Percentiles rank a stretch among this genome's conserved stretches.
phyloP scores from a whole-genome alignment of 2,329 filamentous ascomycete genomes.

The Nigrograna mackinnonii region DNA sequence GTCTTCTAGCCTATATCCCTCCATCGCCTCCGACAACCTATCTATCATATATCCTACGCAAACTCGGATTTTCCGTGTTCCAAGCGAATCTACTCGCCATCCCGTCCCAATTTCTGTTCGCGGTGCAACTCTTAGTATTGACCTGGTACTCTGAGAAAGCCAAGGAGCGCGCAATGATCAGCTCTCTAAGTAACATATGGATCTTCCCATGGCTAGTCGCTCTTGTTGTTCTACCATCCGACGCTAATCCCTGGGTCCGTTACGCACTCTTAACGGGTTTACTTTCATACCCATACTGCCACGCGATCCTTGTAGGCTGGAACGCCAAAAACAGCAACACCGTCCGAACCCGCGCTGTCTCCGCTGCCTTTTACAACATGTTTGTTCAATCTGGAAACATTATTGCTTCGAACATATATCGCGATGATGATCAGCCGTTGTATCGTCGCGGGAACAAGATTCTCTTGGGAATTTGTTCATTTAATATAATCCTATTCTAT shows the following conservation, averaged over 20 bases:
- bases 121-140: constrained; percentile 47
- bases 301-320: constrained; percentile 46
- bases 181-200: constrained; percentile 61
- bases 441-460: constrained; percentile 48
- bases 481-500: constrained; percentile 37
- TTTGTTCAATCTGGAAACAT: constrained; percentile 53
- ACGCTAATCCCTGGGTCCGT: constrained; percentile 53
- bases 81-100: constrained; percentile 67
- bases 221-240: constrained; percentile 50
- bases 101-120: constrained; percentile 42
- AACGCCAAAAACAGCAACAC: constrained; percentile 43
- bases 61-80: constrained; percentile 65
- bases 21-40: constrained; percentile 22
- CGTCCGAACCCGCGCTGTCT: constrained; percentile 44
- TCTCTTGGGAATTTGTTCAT: constrained; percentile 34
- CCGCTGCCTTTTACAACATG: constrained; percentile 47
- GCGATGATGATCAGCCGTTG: constrained; percentile 48
- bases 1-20: constrained; percentile 48
- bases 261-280: constrained; percentile 56
- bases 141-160: constrained; percentile 52
- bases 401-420: constrained; percentile 53
- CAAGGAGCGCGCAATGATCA: constrained; percentile 51
- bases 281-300: constrained; percentile 58
- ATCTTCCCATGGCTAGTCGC: constrained; percentile 62
- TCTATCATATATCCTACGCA: constrained; percentile 61